Evolutionary conservation across 176 grass and related monocot genomes (phyloP).

Genomic region (Rhynchospora tenuis): DNA sequence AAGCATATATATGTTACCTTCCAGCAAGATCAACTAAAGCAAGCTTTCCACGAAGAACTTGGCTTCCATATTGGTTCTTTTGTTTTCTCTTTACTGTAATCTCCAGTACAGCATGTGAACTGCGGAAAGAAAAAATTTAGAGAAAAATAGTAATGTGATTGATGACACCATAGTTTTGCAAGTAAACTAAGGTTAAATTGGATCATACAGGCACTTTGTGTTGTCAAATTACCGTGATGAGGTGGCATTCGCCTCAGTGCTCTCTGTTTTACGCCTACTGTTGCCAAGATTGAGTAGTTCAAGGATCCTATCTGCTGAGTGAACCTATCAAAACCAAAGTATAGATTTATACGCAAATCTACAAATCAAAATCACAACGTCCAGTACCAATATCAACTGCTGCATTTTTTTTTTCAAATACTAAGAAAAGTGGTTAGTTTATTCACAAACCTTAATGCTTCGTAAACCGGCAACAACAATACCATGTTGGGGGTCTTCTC

Average conservation of each 20-base stretch:
- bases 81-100: conserved; percentile 94
- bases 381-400: background rate
- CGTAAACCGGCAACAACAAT: conserved; percentile 96
- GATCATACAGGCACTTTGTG: background rate
- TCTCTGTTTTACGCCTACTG: conserved; percentile 93
- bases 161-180: conserved; percentile 3
- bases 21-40: conserved; percentile 99
- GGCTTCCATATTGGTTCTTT: conserved; percentile 76
- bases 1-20: conserved; percentile 35
- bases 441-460: conserved; percentile 74
- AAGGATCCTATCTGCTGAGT: conserved; percentile 95
- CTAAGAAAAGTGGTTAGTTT: background rate
- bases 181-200: background rate
- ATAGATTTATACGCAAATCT: background rate
- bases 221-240: conserved; percentile 71
- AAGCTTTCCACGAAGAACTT: conserved; percentile 95
- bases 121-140: conserved; percentile 18
- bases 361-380: background rate
- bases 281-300: conserved; percentile 98
- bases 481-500: conserved; percentile 94
- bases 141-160: background rate
- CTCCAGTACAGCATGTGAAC: conserved; percentile 95
- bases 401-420: background rate
- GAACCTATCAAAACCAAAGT: conserved; percentile 48
- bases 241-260: conserved; percentile 88